Conservation (phyloP, 2,329 filamentous ascomycete genomes). For the Fusarium subglutinans region DNA sequence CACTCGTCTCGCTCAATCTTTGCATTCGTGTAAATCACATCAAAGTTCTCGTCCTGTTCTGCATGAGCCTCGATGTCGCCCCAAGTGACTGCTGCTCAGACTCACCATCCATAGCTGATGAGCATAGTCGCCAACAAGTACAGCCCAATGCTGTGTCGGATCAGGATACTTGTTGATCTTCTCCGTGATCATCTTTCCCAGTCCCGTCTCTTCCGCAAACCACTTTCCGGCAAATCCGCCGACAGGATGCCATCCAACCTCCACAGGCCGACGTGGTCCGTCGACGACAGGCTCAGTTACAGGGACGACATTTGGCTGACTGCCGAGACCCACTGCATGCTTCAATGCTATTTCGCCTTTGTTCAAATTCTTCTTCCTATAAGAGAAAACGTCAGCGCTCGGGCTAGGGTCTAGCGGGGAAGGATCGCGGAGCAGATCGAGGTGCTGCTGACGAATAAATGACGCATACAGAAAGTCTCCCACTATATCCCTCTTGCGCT, state of each 20-base stretch:
- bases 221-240: slow-evolving; percentile 65
- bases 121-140: slow-evolving; percentile 63
- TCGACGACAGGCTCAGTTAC: slow-evolving; percentile 42
- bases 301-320: slow-evolving; percentile 46
- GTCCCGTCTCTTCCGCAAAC: slow-evolving; percentile 64
- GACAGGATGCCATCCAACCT: slow-evolving; percentile 68
- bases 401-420: not conserved
- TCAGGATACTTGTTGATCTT: slow-evolving; percentile 65
- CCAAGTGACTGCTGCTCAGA: not conserved
- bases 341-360: slow-evolving; percentile 50
- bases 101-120: slow-evolving; percentile 69
- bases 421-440: not conserved
- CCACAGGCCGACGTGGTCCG: slow-evolving; percentile 51
- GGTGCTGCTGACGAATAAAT: slow-evolving; percentile 15
- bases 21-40: slow-evolving; percentile 67
- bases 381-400: not conserved
- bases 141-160: slow-evolving; percentile 69
- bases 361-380: slow-evolving; percentile 45
- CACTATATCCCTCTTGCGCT: slow-evolving; percentile 47
- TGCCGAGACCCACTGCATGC: slow-evolving; percentile 47
- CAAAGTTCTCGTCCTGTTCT: slow-evolving; percentile 60
- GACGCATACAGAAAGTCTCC: slow-evolving; percentile 47
- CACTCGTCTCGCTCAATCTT: slow-evolving; percentile 57
- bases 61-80: not conserved
- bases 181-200: slow-evolving; percentile 66